phyloP scores from a whole-genome alignment of 225 moss, liverwort and hornwort genomes.

The Antitrichia curtipendula region DNA sequence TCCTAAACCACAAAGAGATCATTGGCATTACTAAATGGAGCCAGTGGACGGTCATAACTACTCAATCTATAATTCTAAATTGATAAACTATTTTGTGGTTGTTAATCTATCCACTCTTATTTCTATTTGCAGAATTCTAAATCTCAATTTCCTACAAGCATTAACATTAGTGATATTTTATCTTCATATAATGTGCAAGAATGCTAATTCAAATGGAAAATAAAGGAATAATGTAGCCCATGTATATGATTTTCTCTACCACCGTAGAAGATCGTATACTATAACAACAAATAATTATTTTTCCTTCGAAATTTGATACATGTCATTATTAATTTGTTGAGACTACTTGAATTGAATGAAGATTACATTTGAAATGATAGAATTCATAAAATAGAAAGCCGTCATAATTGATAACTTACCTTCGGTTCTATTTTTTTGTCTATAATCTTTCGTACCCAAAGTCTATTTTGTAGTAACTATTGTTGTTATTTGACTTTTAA shows the following conservation, averaged over 20 bases:
- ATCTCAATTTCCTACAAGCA: background rate
- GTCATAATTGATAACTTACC: background rate
- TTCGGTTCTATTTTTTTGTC: fast-evolving
- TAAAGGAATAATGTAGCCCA: background rate
- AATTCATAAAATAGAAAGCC: background rate
- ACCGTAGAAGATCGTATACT: background rate
- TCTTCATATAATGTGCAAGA: background rate
- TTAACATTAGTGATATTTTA: background rate
- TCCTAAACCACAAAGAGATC: too few relatives aligned
- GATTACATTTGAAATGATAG: background rate
- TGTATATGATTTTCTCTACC: too few relatives aligned
- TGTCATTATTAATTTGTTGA: background rate
- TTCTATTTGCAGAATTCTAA: background rate
- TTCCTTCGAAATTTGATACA: background rate
- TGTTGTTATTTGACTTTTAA: background rate
- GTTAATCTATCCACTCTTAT: background rate
- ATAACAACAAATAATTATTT: background rate
- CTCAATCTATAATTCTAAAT: background rate
- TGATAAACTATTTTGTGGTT: too few relatives aligned
- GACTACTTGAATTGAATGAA: background rate
- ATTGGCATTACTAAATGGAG: background rate
- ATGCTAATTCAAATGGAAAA: too few relatives aligned
- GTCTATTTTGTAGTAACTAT: background rate
- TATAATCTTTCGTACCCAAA: background rate
- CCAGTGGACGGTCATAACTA: fast-evolving